phyloP scores from a whole-genome alignment of 345 rosid species.

The Citrus hindsii region DNA sequence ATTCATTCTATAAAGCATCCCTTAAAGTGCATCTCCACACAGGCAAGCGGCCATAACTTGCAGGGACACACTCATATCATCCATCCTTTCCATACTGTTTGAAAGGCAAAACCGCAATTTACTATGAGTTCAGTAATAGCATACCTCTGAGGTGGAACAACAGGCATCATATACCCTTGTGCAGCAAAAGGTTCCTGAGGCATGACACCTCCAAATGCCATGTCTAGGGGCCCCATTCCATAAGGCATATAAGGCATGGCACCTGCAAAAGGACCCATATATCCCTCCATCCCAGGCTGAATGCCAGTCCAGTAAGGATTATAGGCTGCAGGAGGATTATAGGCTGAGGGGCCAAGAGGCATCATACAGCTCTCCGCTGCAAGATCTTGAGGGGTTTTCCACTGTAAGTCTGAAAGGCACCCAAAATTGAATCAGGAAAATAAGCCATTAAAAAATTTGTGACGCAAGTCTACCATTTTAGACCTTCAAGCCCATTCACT shows the following conservation, averaged over 20 bases:
- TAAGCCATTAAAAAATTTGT: background rate
- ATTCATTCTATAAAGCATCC: background rate
- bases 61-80: background rate
- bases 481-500: background rate
- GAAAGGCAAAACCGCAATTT: background rate
- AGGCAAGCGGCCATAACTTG: background rate
- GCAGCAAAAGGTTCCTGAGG: constrained; percentile 64
- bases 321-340: constrained; percentile 59
- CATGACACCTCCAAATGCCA: constrained; percentile 54
- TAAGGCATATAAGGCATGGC: constrained; percentile 63
- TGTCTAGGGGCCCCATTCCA: constrained; percentile 56
- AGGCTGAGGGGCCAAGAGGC: constrained; percentile 67
- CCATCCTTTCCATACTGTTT: background rate
- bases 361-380: constrained; percentile 77
- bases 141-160: constrained; percentile 61
- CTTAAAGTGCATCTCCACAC: background rate
- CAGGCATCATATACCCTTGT: constrained; percentile 61
- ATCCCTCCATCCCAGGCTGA: constrained; percentile 76
- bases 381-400: constrained; percentile 68
- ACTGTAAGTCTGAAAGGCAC: constrained; percentile 52
- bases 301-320: constrained; percentile 77
- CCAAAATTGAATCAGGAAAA: constrained; percentile 5
- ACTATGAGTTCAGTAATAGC: background rate
- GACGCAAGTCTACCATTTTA: background rate
- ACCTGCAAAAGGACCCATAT: constrained; percentile 47